Conservation (phyloP, 2,329 filamentous ascomycete genomes). For the Fusarium austroafricanum region DNA sequence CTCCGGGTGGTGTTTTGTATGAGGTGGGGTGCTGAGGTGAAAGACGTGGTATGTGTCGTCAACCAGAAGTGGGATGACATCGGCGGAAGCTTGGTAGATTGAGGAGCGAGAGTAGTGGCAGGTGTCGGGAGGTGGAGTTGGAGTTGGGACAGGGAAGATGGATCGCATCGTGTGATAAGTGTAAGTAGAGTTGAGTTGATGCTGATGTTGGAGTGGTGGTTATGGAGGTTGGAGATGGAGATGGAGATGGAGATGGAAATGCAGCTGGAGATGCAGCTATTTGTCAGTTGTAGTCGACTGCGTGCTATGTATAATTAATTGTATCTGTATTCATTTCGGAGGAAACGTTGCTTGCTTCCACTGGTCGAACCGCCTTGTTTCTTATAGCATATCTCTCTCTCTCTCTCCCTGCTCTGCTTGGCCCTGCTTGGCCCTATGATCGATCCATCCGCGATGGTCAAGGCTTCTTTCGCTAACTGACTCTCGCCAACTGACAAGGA, state of each 20-base stretch:
- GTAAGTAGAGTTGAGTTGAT: too few species aligned
- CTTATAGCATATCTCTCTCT: too few species aligned
- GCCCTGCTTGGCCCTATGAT: too few species aligned
- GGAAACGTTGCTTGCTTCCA: not conserved
- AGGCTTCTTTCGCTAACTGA: not conserved
- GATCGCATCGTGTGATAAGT: conserved; percentile 25
- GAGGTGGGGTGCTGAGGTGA: conserved; percentile 49
- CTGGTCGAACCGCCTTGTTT: not conserved
- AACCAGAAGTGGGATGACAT: conserved; percentile 52
- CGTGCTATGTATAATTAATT: too few species aligned
- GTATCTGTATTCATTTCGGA: conserved; percentile 24
- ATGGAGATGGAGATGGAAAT: not conserved
- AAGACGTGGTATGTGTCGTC: conserved; percentile 53
- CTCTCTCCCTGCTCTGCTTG: too few species aligned
- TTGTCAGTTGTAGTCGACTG: not conserved
- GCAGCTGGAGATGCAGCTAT: not conserved
- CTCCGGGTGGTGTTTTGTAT: conserved; percentile 50
- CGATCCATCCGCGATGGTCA: not conserved
- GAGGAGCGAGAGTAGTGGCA: conserved; percentile 46
- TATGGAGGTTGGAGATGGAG: conserved; percentile 6
- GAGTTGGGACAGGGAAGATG: conserved; percentile 37
- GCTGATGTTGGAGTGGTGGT: not conserved
- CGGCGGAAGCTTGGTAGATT: conserved; percentile 48
- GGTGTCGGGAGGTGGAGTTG: conserved; percentile 46
- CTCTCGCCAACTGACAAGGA: not conserved